Conservation (phyloP, 805 yeast species). For the Cyberlindnera nakhonratchasimensis region DNA sequence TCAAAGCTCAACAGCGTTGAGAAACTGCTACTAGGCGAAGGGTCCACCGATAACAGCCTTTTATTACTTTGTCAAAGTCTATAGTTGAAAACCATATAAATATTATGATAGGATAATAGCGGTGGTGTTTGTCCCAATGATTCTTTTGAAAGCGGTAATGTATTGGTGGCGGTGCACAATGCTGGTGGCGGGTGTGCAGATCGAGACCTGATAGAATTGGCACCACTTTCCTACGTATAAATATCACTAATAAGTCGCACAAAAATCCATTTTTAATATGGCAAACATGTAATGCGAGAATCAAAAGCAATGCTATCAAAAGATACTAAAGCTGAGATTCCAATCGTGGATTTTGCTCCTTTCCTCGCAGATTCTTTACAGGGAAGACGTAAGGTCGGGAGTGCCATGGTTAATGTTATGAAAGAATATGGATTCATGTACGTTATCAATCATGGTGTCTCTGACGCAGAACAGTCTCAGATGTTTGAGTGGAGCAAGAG, state of each 20-base stretch:
- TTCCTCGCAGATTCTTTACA: conserved; percentile 28
- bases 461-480: conserved; percentile 12
- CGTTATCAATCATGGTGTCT: conserved; percentile 26
- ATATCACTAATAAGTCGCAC: no score
- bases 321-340: conserved; percentile 8
- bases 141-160: no score
- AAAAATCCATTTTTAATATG: no score
- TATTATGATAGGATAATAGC: no score
- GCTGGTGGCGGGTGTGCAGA: no score
- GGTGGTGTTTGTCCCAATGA: no score
- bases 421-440: conserved; percentile 27
- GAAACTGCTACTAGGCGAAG: background rate
- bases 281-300: no score
- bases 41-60: background rate
- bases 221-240: no score
- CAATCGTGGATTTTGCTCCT: conserved; percentile 29
- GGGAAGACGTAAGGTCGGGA: conserved; percentile 24
- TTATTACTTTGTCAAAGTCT: background rate
- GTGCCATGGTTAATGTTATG: conserved; percentile 27
- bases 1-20: background rate
- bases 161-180: no score
- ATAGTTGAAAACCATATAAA: background rate
- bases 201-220: no score
- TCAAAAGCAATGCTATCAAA: background rate
- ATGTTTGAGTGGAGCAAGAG: conserved; percentile 25